Conservation (phyloP, 768 basidiomycete genomes). For the Boletus vinaceobasis region DNA sequence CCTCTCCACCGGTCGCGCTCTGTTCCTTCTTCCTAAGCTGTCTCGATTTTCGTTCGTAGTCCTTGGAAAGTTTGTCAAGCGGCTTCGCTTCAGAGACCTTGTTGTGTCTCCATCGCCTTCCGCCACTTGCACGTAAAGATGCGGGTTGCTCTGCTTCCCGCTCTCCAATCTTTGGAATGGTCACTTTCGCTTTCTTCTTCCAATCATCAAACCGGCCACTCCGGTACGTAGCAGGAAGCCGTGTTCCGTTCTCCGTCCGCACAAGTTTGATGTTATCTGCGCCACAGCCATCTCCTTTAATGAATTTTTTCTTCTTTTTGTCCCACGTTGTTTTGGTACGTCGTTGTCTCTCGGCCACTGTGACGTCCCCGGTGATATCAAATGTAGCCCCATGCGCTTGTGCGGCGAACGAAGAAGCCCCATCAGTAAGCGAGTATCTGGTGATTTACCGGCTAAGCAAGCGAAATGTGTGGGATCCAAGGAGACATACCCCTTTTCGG, state of each 20-base stretch:
- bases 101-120: conserved; percentile 73
- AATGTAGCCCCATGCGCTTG: conserved; percentile 80
- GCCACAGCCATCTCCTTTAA: conserved; percentile 79
- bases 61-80: conserved; percentile 65
- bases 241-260: conserved; percentile 86
- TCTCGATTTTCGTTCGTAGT: conserved; percentile 72
- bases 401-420: conserved; percentile 78
- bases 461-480: neutral
- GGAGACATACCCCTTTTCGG: conserved; percentile 82
- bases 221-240: conserved; percentile 87
- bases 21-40: conserved; percentile 57
- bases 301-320: conserved; percentile 92
- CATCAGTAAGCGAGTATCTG: conserved; percentile 88
- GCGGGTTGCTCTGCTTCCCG: conserved; percentile 49
- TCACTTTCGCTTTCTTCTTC: conserved; percentile 74
- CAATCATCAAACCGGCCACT: conserved; percentile 96
- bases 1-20: conserved; percentile 24
- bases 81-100: conserved; percentile 64
- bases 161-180: conserved; percentile 81
- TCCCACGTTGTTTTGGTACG: conserved; percentile 79
- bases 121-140: conserved; percentile 35
- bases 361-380: conserved; percentile 75
- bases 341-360: conserved; percentile 53
- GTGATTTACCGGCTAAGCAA: neutral
- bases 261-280: conserved; percentile 94